phyloP scores from a whole-genome alignment of 208 protist genomes.

The Angomonas deanei region DNA sequence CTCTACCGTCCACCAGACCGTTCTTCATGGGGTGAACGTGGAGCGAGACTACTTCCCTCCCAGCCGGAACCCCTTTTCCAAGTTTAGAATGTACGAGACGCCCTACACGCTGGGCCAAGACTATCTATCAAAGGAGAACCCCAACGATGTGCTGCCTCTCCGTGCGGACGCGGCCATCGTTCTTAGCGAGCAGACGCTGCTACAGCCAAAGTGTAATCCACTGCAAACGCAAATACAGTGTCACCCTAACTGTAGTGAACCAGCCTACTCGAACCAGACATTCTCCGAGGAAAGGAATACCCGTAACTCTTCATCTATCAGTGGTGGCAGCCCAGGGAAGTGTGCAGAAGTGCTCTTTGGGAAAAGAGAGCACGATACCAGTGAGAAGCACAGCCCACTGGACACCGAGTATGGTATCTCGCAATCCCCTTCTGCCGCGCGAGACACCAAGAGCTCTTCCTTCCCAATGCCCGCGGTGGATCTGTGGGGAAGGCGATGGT shows the following conservation, averaged over 20 bases:
- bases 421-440: neutral
- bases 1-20: neutral
- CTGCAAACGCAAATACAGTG: neutral
- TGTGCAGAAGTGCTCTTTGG: neutral
- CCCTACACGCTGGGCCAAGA: neutral
- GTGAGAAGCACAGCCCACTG: neutral
- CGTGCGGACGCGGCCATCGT: constrained; percentile 28
- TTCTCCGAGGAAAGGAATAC: neutral
- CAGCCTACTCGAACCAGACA: neutral
- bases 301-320: neutral
- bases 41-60: constrained; percentile 45
- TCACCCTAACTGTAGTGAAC: too few species aligned
- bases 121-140: neutral
- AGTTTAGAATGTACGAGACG: constrained; percentile 16
- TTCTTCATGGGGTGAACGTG: neutral
- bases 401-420: constrained; percentile 2
- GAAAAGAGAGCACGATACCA: neutral
- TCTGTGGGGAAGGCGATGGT: neutral
- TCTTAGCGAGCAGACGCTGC: constrained; percentile 23
- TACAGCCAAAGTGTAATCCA: neutral
- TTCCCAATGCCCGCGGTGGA: neutral
- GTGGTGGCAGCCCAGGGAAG: too few species aligned
- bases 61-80: constrained; percentile 59
- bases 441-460: neutral
- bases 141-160: constrained; percentile 9